Evolutionary conservation across 192 early-diverging fungal genomes (phyloP).

Genomic region (Coemansia aciculifera): DNA sequence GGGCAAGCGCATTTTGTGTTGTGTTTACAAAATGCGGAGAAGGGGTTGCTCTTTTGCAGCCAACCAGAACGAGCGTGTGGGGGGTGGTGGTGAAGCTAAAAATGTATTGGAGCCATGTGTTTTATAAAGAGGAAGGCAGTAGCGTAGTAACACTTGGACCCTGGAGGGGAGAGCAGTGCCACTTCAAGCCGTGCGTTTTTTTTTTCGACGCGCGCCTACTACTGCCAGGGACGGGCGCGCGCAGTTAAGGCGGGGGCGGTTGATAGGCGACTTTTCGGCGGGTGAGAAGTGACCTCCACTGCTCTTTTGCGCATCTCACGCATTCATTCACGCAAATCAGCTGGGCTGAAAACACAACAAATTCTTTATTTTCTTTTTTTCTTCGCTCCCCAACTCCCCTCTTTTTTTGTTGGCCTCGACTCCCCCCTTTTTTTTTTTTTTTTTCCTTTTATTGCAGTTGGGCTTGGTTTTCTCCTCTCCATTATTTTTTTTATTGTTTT

Average conservation of each 20-base stretch:
- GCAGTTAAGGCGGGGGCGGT: conserved; percentile 12
- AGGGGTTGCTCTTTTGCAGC: neutral
- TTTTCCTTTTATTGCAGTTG: neutral
- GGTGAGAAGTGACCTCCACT: neutral
- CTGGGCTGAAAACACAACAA: neutral
- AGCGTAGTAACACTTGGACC: neutral
- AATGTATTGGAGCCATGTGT: neutral
- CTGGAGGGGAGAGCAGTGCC: neutral
- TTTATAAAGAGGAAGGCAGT: neutral
- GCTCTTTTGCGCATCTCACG: neutral
- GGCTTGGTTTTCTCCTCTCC: neutral
- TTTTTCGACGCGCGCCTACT: neutral
- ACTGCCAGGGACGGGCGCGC: conserved; percentile 1
- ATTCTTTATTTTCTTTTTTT: conserved; percentile 13
- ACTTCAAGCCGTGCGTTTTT: neutral
- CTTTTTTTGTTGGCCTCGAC: conserved; percentile 5
- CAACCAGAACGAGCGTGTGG: neutral
- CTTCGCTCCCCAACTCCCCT: neutral
- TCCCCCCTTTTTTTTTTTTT: neutral
- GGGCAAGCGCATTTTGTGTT: neutral
- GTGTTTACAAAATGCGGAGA: neutral
- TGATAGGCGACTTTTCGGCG: conserved; percentile 3
- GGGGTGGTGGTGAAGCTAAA: neutral
- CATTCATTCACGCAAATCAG: neutral
- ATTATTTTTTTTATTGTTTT: conserved; percentile 12